Evolutionary conservation across 1,139 yeast species (phyloP), one percentile per base, ranked within the genome.

Genomic region (Scheffersomyces quercinus): DNA sequence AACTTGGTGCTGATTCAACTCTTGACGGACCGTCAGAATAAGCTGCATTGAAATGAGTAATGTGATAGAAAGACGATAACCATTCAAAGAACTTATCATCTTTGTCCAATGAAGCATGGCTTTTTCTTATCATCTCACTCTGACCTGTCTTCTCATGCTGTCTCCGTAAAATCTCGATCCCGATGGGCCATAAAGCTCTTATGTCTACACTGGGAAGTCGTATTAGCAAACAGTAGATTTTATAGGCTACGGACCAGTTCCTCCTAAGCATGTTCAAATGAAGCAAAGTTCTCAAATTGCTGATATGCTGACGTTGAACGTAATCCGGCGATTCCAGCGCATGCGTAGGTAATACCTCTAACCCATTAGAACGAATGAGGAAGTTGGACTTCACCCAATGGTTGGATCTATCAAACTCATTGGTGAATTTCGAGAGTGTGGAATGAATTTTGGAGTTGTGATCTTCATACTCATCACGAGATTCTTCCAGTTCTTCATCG

Each of bases 141-240:
- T 28, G 36, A 35, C 35, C 30, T 31, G 39, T 29, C 41, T 39
- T 24, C 38, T 29, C 24, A 11, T 41, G 40, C 29, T 38, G 31
- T 28, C 40, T 42, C 5, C 38, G 36, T 12, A 78, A 49, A 8
- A 77, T 68, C 39, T 71, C 75, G 3, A 81, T 62, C 0, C 86
- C 88, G 1, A 82, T 38, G 0, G 84, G 78, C 88, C 89, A 83
- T 8, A 83, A 59, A 2, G 75, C 63, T 46, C 81, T 64, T 2
- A 82, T 56, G 56, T 83, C 87, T 4, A 79, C 69, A 2, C 60
- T 59, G 1, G 77, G 77, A 1, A 77, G 56, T 41, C 84, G 58
- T 1, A 82, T 59, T 30, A 84, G 52, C 2, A 77, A 45, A 15
- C 79, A 60, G 51, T 81, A 81, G n/a, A 79, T 62, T 43, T 70